Conservation (phyloP, 345 rosid genomes). For the Syzygium grande region DNA sequence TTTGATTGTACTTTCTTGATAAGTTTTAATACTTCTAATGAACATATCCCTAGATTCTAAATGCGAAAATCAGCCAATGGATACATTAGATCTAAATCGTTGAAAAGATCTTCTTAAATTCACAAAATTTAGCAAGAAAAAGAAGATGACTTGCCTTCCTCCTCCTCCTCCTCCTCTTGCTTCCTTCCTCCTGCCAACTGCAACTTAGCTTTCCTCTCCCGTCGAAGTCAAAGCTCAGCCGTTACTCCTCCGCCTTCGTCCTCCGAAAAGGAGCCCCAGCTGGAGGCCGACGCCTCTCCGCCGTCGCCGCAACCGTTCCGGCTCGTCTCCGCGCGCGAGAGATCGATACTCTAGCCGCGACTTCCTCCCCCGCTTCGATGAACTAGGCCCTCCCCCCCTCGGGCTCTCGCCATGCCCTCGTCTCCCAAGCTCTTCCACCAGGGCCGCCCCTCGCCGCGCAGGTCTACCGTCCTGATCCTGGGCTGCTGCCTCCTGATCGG, state of each 20-base stretch:
- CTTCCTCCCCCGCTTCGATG: background rate
- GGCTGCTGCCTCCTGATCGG: conserved; percentile 45
- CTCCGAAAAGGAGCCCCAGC: background rate
- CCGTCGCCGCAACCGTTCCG: background rate
- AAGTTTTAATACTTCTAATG: too few species aligned
- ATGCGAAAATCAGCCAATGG: background rate
- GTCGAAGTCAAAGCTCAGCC: background rate
- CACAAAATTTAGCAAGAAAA: too few species aligned
- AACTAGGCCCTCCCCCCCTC: background rate
- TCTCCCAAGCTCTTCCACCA: conserved; percentile 55
- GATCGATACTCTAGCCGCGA: background rate
- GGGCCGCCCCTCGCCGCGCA: conserved; percentile 19
- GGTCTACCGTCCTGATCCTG: conserved; percentile 39
- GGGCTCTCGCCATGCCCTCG: conserved; percentile 43
- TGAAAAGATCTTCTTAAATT: background rate
- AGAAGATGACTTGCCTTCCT: background rate
- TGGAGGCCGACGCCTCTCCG: background rate
- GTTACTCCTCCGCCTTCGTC: background rate
- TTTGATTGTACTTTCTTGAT: too few species aligned
- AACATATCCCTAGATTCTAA: too few species aligned
- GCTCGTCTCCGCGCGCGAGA: background rate
- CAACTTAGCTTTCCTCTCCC: background rate
- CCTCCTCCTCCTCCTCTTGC: background rate
- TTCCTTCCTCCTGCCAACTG: background rate
- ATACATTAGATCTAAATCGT: background rate